Percentiles rank a stretch among this genome's conserved stretches.
Evolutionary conservation across 257 asterid species (phyloP).

Genomic region (Buddleja alternifolia): DNA sequence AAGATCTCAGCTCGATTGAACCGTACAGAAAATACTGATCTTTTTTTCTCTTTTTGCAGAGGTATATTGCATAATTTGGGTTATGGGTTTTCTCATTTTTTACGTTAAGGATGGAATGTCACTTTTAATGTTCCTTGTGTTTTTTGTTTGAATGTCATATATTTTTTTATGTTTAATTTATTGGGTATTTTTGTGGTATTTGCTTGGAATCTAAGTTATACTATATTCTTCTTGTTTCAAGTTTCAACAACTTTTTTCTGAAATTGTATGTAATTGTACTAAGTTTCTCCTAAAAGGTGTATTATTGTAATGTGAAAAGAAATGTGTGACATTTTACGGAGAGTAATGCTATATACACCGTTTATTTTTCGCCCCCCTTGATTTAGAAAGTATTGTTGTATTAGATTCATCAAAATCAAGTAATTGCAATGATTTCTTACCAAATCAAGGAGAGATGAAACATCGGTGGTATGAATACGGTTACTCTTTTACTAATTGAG

Average conservation of each 20-base stretch:
- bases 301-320: too few relatives aligned
- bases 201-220: constrained; percentile 41
- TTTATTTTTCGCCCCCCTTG: too few relatives aligned
- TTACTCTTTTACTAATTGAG: not conserved
- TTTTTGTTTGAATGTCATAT: not conserved
- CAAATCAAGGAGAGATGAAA: too few relatives aligned
- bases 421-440: too few relatives aligned
- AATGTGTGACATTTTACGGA: too few relatives aligned
- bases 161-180: not conserved
- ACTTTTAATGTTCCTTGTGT: constrained; percentile 20
- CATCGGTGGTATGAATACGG: too few relatives aligned
- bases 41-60: not conserved
- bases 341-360: too few relatives aligned
- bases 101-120: not conserved
- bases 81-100: not conserved
- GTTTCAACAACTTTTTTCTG: not conserved
- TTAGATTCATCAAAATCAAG: too few relatives aligned
- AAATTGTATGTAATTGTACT: not conserved
- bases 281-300: too few relatives aligned
- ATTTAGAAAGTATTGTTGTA: too few relatives aligned
- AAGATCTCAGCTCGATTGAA: not conserved
- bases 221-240: not conserved
- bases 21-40: not conserved
- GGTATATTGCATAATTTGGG: constrained; percentile 10
- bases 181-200: constrained; percentile 5